Conservation (phyloP, 257 asterid species). For the Solanum okadae region DNA sequence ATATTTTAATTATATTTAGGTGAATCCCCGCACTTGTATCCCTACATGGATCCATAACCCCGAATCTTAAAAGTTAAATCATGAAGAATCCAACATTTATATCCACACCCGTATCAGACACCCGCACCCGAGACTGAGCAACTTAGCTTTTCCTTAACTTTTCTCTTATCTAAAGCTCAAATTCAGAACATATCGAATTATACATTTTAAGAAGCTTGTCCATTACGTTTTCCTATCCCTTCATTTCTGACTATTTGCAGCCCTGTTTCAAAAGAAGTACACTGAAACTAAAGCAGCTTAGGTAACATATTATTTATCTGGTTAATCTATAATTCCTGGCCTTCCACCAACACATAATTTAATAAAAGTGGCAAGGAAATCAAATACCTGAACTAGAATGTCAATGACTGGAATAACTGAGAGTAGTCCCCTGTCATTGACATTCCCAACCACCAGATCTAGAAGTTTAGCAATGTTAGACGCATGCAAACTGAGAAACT, state of each 20-base stretch:
- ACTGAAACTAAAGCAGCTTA: neutral
- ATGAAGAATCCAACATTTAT: too few species aligned
- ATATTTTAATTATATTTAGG: too few species aligned
- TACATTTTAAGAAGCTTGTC: neutral
- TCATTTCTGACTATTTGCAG: neutral
- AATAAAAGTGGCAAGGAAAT: neutral
- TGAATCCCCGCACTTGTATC: too few species aligned
- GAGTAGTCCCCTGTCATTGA: conserved; percentile 77
- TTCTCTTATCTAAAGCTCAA: neutral
- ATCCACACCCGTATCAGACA: too few species aligned
- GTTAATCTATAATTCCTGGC: neutral
- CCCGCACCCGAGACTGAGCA: too few species aligned
- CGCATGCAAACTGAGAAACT: conserved; percentile 74
- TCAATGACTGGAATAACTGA: conserved; percentile 84
- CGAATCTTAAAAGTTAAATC: too few species aligned
- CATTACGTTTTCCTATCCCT: neutral
- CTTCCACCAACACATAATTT: neutral
- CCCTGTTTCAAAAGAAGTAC: neutral
- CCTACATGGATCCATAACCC: too few species aligned
- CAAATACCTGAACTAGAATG: conserved; percentile 79
- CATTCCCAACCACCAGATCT: conserved; percentile 82
- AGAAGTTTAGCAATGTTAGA: conserved; percentile 68
- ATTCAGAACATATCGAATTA: neutral
- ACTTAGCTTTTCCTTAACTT: neutral
- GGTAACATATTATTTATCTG: neutral